Base-by-base conservation (phyloP, 176 grass and related monocot genomes). In the Oryza brachyantha region DNA sequence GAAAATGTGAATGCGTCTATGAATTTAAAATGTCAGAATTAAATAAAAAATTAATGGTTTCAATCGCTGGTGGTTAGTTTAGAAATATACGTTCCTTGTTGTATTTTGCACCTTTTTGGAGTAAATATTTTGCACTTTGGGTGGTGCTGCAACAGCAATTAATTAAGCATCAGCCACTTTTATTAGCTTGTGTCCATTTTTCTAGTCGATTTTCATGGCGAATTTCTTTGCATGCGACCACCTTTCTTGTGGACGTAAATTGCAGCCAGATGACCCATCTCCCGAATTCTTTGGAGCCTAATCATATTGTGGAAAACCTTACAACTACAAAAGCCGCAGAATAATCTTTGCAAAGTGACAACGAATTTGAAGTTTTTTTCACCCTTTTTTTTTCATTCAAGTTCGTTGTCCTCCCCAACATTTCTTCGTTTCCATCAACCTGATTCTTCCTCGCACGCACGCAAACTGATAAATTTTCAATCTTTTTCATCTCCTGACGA, bases 401-500 rank as follows among this genome's bases (percentile, higher is more conserved):
- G 27, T 72, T 72, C 39, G 12, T 43, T 63, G 38, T 71, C 12
- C 39, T 37, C 65, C 38, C 5, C 16, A 19, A 41, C 72, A 68
- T 70, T 80, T 21, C 41, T 60, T 88, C n/a, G n/a, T n/a, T n/a
- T n/a, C n/a, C n/a, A n/a, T n/a, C 68, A 62, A 67, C 68, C 68
- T 77, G 2, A 32, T 36, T 36, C 35, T 36, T 81, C 58, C 74
- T 83, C 67, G 29, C 66, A 35, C 8, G 45, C 66, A 21, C 5
- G 43, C 57, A 82, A 82, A 64, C 16, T 21, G 36, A 12, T n/a
- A 58, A 2, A 71, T 73, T 17, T 7, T 3, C 50, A 22, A 4
- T 32, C 22, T 9, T 21, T 9, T 10, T 22, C 50, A 9, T 22
- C 50, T 55, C 7, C 1, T 4, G 31, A 22, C 52, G 2, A n/a